These are phyloP conservation scores for Epichloe gansuensis DNA, from an alignment of 2,329 filamentous ascomycete species.

Conservation along the genomic window DNA sequence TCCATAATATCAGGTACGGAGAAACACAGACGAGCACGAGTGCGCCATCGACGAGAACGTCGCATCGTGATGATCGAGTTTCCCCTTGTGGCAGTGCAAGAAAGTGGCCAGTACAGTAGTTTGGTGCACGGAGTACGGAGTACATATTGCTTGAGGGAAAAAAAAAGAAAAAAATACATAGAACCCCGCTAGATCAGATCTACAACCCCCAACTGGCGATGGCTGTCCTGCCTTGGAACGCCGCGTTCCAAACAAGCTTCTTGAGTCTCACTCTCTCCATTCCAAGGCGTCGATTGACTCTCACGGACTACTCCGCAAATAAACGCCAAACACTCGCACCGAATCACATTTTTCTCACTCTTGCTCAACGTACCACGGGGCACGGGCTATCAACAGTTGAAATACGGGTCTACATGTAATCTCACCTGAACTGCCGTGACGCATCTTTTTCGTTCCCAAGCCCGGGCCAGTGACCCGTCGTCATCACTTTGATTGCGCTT, in stretches of 20 bases:
- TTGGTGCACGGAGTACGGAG: too few relatives aligned
- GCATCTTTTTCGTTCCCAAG: too few relatives aligned
- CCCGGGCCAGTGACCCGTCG: too few relatives aligned
- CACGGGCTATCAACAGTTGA: too few relatives aligned
- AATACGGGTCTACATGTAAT: too few relatives aligned
- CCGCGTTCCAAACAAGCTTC: not conserved
- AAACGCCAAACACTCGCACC: too few relatives aligned
- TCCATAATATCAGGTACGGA: too few relatives aligned
- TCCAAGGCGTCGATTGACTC: not conserved
- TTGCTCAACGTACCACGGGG: too few relatives aligned
- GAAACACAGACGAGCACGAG: not conserved
- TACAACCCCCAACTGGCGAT: not conserved
- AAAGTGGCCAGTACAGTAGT: not conserved
- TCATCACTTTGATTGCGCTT: too few relatives aligned
- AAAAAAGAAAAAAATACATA: not conserved
- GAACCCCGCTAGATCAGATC: not conserved
- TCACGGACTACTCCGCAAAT: too few relatives aligned
- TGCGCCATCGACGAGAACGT: constrained; percentile 1
- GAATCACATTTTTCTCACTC: too few relatives aligned
- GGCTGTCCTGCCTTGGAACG: not conserved
- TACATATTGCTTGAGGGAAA: not conserved
- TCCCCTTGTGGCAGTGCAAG: not conserved
- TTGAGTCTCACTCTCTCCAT: not conserved
- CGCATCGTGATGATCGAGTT: not conserved
- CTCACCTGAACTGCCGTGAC: too few relatives aligned